Evolutionary conservation across 2,329 filamentous ascomycete genomes (phyloP).

Genomic region (Fusarium ramigenum): DNA sequence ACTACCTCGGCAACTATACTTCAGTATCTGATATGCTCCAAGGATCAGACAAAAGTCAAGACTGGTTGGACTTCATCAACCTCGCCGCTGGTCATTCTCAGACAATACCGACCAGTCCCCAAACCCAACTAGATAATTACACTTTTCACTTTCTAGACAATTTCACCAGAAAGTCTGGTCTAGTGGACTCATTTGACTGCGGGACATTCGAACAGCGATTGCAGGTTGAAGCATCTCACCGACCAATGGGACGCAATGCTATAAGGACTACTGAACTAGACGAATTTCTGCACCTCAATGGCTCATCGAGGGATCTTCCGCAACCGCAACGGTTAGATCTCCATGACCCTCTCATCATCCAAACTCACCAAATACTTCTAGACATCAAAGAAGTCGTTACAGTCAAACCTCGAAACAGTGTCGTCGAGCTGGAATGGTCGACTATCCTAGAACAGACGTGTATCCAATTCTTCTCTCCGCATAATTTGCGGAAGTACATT

Average conservation of each 20-base stretch:
- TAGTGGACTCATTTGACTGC: not conserved
- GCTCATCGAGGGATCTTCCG: not conserved
- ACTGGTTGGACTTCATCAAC: not conserved
- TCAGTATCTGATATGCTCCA: not conserved
- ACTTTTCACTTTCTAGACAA: not conserved
- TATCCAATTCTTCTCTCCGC: not conserved
- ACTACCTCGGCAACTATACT: conserved; percentile 1
- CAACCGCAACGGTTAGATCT: not conserved
- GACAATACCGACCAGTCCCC: not conserved
- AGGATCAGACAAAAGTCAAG: not conserved
- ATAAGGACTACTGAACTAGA: fast-evolving
- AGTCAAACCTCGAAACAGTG: not conserved
- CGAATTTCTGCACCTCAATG: not conserved
- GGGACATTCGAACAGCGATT: not conserved
- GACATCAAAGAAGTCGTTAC: not conserved
- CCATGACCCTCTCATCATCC: not conserved
- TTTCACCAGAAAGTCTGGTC: not conserved
- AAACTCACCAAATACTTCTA: not conserved
- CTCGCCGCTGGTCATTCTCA: not conserved
- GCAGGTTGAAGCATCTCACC: not conserved
- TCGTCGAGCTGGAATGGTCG: not conserved
- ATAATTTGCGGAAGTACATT: not conserved
- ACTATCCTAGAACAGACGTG: not conserved
- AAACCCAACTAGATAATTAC: not conserved
- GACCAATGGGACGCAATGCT: fast-evolving